phyloP scores from a whole-genome alignment of 805 yeast species.

The Cyberlindnera nakhonratchasimensis region DNA sequence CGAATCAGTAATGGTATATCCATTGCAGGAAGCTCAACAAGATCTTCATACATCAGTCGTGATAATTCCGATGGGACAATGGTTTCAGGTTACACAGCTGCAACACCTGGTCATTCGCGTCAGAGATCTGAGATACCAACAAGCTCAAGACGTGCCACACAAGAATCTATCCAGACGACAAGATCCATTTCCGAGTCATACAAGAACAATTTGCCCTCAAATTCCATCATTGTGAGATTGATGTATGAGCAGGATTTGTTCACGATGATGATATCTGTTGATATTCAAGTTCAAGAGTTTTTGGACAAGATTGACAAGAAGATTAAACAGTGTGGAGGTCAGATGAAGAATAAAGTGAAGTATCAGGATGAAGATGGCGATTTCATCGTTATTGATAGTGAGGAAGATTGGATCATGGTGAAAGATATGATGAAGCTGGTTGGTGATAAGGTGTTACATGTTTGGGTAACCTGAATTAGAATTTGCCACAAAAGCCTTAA shows the following conservation, averaged over 20 bases:
- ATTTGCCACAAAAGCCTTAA: background rate
- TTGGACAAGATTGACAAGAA: conserved; percentile 56
- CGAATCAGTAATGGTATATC: conserved; percentile 30
- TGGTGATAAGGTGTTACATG: conserved; percentile 44
- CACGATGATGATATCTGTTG: conserved; percentile 58
- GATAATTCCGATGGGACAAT: conserved; percentile 22
- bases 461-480: conserved; percentile 35
- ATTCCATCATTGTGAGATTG: conserved; percentile 38
- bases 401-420: conserved; percentile 87
- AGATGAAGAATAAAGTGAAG: conserved; percentile 53
- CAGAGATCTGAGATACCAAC: conserved; percentile 27
- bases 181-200: conserved; percentile 40
- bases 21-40: conserved; percentile 17
- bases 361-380: conserved; percentile 97
- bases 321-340: conserved; percentile 48
- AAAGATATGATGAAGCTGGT: conserved; percentile 60
- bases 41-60: conserved; percentile 27
- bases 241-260: conserved; percentile 50
- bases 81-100: conserved; percentile 10
- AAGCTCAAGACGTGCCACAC: conserved; percentile 25
- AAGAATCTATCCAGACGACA: conserved; percentile 28
- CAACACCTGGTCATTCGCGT: conserved; percentile 23
- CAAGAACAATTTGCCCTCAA: conserved; percentile 35
- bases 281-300: conserved; percentile 49
- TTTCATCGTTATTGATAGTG: conserved; percentile 75